A percentile compares a stretch with the other conserved stretches of the same genome.
These are phyloP conservation scores for Coniophora puteana DNA, from an alignment of 1,284 basidiomycete genomes.

Conservation along the genomic window DNA sequence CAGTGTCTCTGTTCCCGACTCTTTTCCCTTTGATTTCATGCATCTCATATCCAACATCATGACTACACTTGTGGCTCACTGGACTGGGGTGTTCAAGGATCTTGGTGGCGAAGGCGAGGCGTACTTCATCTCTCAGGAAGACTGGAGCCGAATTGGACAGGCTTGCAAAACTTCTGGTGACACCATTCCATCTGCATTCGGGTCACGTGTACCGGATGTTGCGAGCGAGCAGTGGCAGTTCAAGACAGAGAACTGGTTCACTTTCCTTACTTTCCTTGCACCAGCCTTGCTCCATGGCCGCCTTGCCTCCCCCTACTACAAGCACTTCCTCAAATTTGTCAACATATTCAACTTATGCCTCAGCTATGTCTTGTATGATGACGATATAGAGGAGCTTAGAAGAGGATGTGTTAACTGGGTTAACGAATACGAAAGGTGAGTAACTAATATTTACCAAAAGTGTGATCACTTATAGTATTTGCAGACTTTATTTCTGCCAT, in stretches of 20 bases:
- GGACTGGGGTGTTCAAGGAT: constrained; percentile 22
- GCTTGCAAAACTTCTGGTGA: constrained; percentile 20
- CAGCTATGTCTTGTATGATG: constrained; percentile 13
- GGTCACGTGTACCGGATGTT: constrained; percentile 25
- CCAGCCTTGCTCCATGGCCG: constrained; percentile 23
- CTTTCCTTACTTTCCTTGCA: constrained; percentile 31
- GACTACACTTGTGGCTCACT: constrained; percentile 17
- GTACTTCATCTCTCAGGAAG: constrained; percentile 9
- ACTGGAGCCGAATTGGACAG: constrained; percentile 26
- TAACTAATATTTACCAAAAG: constrained; percentile 1
- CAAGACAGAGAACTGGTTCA: constrained; percentile 32
- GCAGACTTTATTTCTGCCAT: constrained; percentile 34
- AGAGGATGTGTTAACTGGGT: constrained; percentile 22
- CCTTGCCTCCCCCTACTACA: constrained; percentile 22
- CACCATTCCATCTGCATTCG: constrained; percentile 29
- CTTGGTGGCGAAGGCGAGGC: constrained; percentile 12
- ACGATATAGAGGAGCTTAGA: constrained; percentile 17
- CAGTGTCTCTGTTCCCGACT: constrained; percentile 16
- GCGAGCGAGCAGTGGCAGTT: constrained; percentile 15
- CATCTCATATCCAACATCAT: constrained; percentile 23
- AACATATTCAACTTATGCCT: constrained; percentile 20
- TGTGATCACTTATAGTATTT: background rate
- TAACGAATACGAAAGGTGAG: constrained; percentile 23
- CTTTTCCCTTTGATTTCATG: constrained; percentile 27
- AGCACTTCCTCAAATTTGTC: constrained; percentile 18